Conservation (phyloP, 176 grass and related monocot genomes). For the Oryza coarctata region DNA sequence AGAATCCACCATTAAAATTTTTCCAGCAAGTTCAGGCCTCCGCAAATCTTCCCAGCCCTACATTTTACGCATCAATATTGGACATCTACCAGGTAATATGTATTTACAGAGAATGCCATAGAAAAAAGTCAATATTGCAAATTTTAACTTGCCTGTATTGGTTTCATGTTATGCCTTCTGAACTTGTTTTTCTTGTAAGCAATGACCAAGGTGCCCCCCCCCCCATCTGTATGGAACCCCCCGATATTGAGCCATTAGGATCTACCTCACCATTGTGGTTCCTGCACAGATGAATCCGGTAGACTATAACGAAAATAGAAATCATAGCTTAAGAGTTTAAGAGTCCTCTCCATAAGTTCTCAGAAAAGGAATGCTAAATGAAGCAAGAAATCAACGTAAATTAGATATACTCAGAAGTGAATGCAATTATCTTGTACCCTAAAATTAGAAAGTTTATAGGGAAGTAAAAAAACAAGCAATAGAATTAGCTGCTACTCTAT, state of each 20-base stretch:
- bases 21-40: slow-evolving; percentile 83
- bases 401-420: too few species aligned
- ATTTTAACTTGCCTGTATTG: slow-evolving; percentile 68
- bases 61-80: slow-evolving; percentile 7
- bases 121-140: background rate
- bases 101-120: background rate
- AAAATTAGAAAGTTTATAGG: too few species aligned
- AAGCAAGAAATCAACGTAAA: too few species aligned
- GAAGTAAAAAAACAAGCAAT: too few species aligned
- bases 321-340: background rate
- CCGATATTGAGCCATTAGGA: slow-evolving; percentile 73
- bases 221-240: slow-evolving; percentile 87
- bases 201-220: slow-evolving; percentile 87
- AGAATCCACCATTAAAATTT: slow-evolving; percentile 91
- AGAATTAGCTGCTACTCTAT: too few species aligned
- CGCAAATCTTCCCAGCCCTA: slow-evolving; percentile 96
- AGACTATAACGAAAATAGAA: slow-evolving; percentile 69
- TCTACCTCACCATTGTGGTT: slow-evolving; percentile 82
- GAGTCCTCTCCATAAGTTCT: background rate
- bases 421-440: too few species aligned
- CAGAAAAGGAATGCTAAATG: too few species aligned
- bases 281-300: slow-evolving; percentile 91
- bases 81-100: background rate
- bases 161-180: slow-evolving; percentile 70
- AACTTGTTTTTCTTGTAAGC: slow-evolving; percentile 97